Conservation (phyloP, 306 rosid genomes). For the Gastrolobium bilobum region DNA sequence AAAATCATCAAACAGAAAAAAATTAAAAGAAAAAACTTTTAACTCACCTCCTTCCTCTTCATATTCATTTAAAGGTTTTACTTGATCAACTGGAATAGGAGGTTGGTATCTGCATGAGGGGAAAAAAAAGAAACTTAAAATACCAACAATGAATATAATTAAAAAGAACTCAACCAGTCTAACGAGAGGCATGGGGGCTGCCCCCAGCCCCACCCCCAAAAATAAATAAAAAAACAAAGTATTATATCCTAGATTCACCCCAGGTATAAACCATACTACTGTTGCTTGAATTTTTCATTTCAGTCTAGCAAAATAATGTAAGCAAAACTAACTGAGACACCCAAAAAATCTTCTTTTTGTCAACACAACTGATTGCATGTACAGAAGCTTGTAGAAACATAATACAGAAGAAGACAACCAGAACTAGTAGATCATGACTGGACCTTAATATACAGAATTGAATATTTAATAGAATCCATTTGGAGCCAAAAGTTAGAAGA, state of each 20-base stretch:
- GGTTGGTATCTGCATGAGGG: conserved; percentile 71
- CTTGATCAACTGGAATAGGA: conserved; percentile 87
- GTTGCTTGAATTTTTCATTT: neutral
- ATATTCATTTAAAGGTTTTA: conserved; percentile 78
- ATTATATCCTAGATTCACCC: neutral
- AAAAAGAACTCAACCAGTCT: neutral
- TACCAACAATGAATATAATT: neutral
- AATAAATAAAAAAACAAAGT: too few relatives aligned
- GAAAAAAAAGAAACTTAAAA: conserved; percentile 7
- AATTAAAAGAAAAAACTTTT: conserved; percentile 14
- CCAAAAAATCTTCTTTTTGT: neutral
- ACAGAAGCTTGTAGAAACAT: neutral
- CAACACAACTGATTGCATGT: conserved; percentile 5
- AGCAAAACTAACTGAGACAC: neutral
- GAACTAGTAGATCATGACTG: neutral
- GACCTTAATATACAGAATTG: neutral
- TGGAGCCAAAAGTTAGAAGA: neutral
- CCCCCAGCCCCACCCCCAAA: neutral
- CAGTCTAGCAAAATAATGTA: neutral
- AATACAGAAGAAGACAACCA: conserved; percentile 12
- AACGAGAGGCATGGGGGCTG: neutral
- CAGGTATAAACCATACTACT: neutral
- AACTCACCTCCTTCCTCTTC: conserved; percentile 83
- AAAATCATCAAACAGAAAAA: conserved; percentile 40
- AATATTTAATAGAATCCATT: conserved; percentile 1